Evolutionary conservation across 768 basidiomycete species (phyloP).

Genomic region (Leucogyrophana mollusca): DNA sequence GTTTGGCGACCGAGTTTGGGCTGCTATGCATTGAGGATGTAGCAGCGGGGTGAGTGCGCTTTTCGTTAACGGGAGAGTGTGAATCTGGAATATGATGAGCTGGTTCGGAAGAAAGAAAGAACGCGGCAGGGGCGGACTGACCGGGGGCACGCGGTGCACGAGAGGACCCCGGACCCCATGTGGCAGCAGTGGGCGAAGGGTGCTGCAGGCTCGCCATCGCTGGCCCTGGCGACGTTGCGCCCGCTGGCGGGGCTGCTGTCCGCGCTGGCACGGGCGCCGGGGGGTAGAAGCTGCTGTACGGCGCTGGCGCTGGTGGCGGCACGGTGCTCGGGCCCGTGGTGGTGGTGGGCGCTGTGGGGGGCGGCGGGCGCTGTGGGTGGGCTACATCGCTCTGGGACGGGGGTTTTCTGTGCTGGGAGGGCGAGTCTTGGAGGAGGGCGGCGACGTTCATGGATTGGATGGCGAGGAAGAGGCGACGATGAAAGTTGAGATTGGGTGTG

Average conservation of each 20-base stretch:
- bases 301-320: conserved; percentile 30
- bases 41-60: no score
- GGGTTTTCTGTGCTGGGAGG: conserved; percentile 51
- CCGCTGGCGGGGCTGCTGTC: conserved; percentile 9
- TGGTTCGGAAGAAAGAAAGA: no score
- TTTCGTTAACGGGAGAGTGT: no score
- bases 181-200: conserved; percentile 29
- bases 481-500: no score
- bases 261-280: conserved; percentile 25
- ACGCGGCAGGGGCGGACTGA: no score
- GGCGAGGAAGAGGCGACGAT: no score
- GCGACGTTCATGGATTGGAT: conserved; percentile 60
- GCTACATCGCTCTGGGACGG: conserved; percentile 23
- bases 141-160: no score
- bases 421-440: conserved; percentile 66
- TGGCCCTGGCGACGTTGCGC: conserved; percentile 16
- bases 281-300: conserved; percentile 34
- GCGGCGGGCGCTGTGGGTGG: conserved; percentile 15
- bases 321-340: conserved; percentile 22
- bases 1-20: conserved; percentile 9
- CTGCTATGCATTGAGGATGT: no score
- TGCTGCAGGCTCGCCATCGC: conserved; percentile 32
- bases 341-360: conserved; percentile 25
- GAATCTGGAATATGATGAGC: no score
- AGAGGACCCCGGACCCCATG: conserved; percentile 31